Base-by-base conservation (phyloP, 768 basidiomycete genomes). In the Naematelia aurantialba region DNA sequence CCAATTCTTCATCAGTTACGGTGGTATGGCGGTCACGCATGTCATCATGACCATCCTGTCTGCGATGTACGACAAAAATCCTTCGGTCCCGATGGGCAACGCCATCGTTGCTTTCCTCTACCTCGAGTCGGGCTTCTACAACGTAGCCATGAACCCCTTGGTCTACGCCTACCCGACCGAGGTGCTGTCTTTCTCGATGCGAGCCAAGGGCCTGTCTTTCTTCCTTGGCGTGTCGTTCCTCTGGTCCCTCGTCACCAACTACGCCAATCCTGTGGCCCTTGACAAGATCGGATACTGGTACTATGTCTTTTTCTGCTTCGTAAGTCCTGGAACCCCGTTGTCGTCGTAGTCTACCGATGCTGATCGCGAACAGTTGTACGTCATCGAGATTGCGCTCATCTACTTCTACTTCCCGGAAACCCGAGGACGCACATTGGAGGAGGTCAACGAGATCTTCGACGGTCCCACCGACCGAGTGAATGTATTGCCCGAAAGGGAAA, bases 131-230 rank as follows among this genome's bases (percentile, higher is more conserved):
- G 82, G 82, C 64, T 62, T 82, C 47, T 85, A 79, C 70, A 81
- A 80, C 34, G 79, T 83, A 55, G 78, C 83, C 21, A 85, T 84
- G 66, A 83, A 83, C 2, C 83, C 84, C 4, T 79, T 85, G 25
- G 84, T 84, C 71, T 83, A 81, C 0, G 67, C 83, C 1, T 84
- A 83, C 61, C 82, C 83, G 3, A 81, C 81, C 10, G 84, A 85
- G 62, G 81, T 81, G 64, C 74, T 85, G 25, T 78, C 81, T 49
- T 83, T 81, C 55, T 83, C 82, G 45, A 81, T 83, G 25, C 81
- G 84, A 48, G 84, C 84, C 3, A 85, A 85, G 69, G 84, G 84
- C 53, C 83, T 85, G 81, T 83, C 82, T 8, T 65, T 83, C 78
- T 83, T 77, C 60, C 81, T 66, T 26, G 49, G 27, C 31, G 22